These are phyloP conservation scores for Solanum appendiculatum DNA, from an alignment of 257 asterid genomes.

Conservation along the genomic window DNA sequence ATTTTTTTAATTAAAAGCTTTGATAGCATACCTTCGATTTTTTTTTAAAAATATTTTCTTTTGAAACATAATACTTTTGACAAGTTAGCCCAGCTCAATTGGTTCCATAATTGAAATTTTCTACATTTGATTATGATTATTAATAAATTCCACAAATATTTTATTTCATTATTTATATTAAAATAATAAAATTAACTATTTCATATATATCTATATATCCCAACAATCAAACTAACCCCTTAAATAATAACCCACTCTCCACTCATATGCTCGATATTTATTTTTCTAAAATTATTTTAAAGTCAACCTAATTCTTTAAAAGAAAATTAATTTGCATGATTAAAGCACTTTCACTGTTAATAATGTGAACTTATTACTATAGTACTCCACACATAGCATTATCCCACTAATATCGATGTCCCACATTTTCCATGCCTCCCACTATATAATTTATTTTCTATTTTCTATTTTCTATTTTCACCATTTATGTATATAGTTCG, in stretches of 20 bases:
- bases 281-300: not conserved
- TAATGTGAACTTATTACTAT: not conserved
- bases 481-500: not conserved
- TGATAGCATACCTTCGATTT: too few relatives aligned
- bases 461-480: too few relatives aligned
- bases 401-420: not conserved
- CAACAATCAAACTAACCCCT: not conserved
- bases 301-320: not conserved
- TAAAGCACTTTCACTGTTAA: not conserved
- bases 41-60: too few relatives aligned
- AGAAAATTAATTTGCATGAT: not conserved
- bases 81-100: too few relatives aligned
- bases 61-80: too few relatives aligned
- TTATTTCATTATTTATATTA: not conserved
- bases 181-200: not conserved
- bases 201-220: not conserved
- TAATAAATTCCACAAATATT: not conserved
- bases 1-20: too few relatives aligned
- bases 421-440: not conserved
- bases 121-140: not conserved
- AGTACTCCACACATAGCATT: not conserved
- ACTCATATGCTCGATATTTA: not conserved
- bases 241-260: not conserved
- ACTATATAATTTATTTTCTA: not conserved
- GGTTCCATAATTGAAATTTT: not conserved